Evolutionary conservation across 116 monocot species (phyloP).

Genomic region (Zostera marina): DNA sequence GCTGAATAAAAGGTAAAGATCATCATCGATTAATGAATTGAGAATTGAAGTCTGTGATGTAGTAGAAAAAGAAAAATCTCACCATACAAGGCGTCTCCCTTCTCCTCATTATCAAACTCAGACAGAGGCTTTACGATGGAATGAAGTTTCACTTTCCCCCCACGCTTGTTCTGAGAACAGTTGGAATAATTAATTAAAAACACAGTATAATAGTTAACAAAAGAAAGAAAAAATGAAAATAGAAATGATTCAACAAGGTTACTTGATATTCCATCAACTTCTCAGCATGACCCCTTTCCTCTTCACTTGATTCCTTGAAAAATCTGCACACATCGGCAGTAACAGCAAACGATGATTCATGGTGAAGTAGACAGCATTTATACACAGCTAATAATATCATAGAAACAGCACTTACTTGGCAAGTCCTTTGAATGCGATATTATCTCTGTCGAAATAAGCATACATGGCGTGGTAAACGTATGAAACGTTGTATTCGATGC

Average conservation of each 20-base stretch:
- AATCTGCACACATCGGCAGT: slow-evolving; percentile 17
- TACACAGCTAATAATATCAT: too few species aligned
- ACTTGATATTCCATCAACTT: slow-evolving; percentile 88
- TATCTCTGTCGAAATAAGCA: slow-evolving; percentile 83
- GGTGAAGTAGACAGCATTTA: too few species aligned
- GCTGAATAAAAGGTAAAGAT: slow-evolving; percentile 23
- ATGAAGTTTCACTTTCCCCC: slow-evolving; percentile 54
- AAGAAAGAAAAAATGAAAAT: background rate
- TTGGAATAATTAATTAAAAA: background rate
- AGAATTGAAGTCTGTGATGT: background rate
- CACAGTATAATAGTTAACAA: background rate
- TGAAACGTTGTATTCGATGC: slow-evolving; percentile 86
- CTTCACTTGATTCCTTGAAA: slow-evolving; percentile 71
- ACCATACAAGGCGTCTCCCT: slow-evolving; percentile 78
- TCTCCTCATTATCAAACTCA: slow-evolving; percentile 68
- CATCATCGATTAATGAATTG: background rate
- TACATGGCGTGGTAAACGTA: slow-evolving; percentile 82
- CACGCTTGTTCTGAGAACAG: slow-evolving; percentile 48
- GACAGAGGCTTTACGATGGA: slow-evolving; percentile 41
- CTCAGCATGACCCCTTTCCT: slow-evolving; percentile 67
- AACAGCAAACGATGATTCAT: background rate
- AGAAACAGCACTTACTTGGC: slow-evolving; percentile 53
- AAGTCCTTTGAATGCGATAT: slow-evolving; percentile 62
- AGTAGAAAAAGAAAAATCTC: background rate
- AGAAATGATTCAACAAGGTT: background rate